phyloP scores from a whole-genome alignment of 139 green algal species.

The Ulvella scutata region DNA sequence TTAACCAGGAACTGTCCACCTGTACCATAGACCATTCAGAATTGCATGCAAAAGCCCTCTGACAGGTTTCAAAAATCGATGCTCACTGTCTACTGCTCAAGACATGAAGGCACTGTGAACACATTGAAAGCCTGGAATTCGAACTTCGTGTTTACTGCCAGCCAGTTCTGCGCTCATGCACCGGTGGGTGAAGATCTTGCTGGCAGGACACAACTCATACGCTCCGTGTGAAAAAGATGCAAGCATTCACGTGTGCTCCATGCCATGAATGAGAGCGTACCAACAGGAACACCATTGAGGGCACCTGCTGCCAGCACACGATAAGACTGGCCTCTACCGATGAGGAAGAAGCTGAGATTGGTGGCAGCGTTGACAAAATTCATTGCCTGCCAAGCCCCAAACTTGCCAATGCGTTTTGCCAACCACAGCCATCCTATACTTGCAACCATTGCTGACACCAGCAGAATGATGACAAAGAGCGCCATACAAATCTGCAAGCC shows the following conservation, averaged over 20 bases:
- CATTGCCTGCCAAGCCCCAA: slow-evolving; percentile 11
- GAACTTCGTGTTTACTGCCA: no score
- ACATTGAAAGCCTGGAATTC: no score
- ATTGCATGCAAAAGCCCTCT: no score
- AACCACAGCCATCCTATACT: slow-evolving; percentile 8
- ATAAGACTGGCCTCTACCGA: slow-evolving; percentile 4
- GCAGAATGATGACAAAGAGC: slow-evolving; percentile 7
- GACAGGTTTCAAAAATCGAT: no score
- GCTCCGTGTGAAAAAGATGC: no score
- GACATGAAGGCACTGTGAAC: no score
- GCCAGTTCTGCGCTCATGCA: no score
- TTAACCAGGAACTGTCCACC: not conserved
- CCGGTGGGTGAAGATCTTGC: no score
- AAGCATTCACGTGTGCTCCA: no score
- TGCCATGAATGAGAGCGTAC: slow-evolving; percentile 9
- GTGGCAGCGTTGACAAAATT: slow-evolving; percentile 6
- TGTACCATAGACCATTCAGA: no score
- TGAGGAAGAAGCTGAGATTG: slow-evolving; percentile 7
- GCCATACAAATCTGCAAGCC: slow-evolving; percentile 20
- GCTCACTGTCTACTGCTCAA: no score
- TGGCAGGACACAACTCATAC: no score
- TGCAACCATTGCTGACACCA: slow-evolving; percentile 13
- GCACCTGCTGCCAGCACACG: slow-evolving; percentile 3
- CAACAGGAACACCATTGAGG: slow-evolving; percentile 16
- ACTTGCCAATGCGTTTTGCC: slow-evolving; percentile 10